Percentiles rank a stretch among this genome's conserved stretches.
Conservation (phyloP, 331 rosid species). For the Spiraea crenata region DNA sequence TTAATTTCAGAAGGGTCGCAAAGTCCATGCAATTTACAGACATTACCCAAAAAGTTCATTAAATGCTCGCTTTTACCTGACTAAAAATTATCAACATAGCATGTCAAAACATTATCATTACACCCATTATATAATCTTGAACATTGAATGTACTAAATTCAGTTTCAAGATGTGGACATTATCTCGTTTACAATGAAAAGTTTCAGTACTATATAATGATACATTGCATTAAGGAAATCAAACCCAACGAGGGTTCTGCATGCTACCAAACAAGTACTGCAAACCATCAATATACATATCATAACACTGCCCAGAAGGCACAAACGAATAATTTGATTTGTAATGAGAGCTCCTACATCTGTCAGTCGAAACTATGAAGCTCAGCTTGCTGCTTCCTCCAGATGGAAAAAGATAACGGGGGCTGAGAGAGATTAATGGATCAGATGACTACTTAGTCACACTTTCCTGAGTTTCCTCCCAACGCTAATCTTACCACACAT, state of each 20-base stretch:
- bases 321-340: constrained; percentile 41
- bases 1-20: too few relatives aligned
- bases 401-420: constrained; percentile 37
- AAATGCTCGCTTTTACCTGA: too few relatives aligned
- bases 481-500: constrained; percentile 28
- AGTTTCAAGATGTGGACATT: constrained; percentile 41
- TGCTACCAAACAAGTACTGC: constrained; percentile 14
- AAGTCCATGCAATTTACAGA: too few relatives aligned
- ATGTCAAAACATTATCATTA: neutral
- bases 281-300: constrained; percentile 50
- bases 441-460: constrained; percentile 45
- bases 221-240: constrained; percentile 33
- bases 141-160: constrained; percentile 18
- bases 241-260: constrained; percentile 16
- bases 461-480: constrained; percentile 39
- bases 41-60: too few relatives aligned
- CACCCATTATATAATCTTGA: constrained; percentile 3
- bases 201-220: constrained; percentile 26
- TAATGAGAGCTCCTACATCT: constrained; percentile 32
- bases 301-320: constrained; percentile 28
- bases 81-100: neutral
- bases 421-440: constrained; percentile 37
- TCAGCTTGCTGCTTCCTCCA: constrained; percentile 33
- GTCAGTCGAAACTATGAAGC: constrained; percentile 39
- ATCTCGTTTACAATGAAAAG: constrained; percentile 27